Evolutionary conservation across 768 basidiomycete genomes (phyloP), one percentile per base, ranked within the genome.

Genomic region (Suillus subalutaceus): DNA sequence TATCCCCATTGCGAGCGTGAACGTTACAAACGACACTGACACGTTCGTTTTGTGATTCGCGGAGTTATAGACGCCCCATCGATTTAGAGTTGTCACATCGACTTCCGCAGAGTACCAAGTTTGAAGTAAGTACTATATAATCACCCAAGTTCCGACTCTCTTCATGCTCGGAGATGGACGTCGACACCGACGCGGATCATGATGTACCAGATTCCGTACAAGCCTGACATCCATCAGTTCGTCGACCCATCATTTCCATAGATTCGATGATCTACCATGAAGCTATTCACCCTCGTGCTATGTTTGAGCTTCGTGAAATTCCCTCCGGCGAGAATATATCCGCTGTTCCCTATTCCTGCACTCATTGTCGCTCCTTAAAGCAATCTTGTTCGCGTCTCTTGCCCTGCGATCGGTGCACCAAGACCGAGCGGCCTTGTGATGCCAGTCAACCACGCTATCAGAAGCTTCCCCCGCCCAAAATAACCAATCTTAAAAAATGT

Each of bases 1-100:
- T n/a, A n/a, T n/a, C n/a, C 78, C 77, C 81, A 81, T 81, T 41
- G 30, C 44, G n/a, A 26, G 16, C 16, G 6, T 56, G 53, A 35
- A 18, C 10, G 52, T 53, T 4, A 32, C 52, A 20, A 56, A 56
- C 32, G 18, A 55, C 55, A 6, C 10, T 56, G 50, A 26, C 38
- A 10, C 35, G n/a, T 52, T 63, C 13, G 35, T 3, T 35, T 32
- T 35, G 43, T 48, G 40, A 50, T 48, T 63, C n/a, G 52, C 62
- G 62, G 62, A 63, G 50, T 63, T 63, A n/a, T 13, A 13, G 35
- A n/a, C 32, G 55, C 55, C 55, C 12, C n/a, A n/a, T n/a, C n/a
- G n/a, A n/a, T n/a, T n/a, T n/a, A n/a, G n/a, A n/a, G n/a, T n/a
- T n/a, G n/a, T n/a, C n/a, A n/a, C 20, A 13, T 56, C 20, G 32